Percentiles rank a stretch among this genome's conserved stretches.
phyloP scores from a whole-genome alignment of 1,284 basidiomycete genomes.

The Sutorius eximius region DNA sequence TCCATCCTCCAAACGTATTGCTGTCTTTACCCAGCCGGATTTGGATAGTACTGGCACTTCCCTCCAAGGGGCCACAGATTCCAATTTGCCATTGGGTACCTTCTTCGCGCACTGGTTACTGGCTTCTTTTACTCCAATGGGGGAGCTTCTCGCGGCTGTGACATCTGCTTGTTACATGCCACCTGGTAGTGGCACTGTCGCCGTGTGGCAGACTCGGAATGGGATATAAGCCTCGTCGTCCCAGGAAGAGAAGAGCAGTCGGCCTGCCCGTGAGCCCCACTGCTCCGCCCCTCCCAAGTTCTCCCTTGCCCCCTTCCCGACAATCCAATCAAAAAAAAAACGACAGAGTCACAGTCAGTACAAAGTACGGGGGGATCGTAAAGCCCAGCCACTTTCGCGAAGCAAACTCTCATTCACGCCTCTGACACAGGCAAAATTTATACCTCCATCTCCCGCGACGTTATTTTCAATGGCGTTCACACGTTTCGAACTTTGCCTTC shows the following conservation, averaged over 20 bases:
- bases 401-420: constrained; percentile 5
- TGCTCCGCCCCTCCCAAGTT: constrained; percentile 4
- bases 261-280: constrained; percentile 12
- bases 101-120: constrained; percentile 6
- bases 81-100: constrained; percentile 14
- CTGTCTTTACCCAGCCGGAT: not conserved
- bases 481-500: constrained; percentile 27
- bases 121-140: constrained; percentile 14
- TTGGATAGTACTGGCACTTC: not conserved
- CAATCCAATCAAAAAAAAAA: not conserved
- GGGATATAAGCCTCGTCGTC: constrained; percentile 21
- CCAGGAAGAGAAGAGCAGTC: constrained; percentile 1
- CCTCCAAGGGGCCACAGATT: not conserved
- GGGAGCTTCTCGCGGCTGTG: constrained; percentile 30
- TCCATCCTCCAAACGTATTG: constrained; percentile 9
- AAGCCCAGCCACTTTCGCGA: not conserved
- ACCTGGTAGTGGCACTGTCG: constrained; percentile 32
- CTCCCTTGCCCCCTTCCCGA: not conserved
- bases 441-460: not conserved
- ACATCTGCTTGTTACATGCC: constrained; percentile 17
- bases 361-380: not conserved
- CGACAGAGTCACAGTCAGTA: constrained; percentile 4
- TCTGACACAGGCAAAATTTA: not conserved
- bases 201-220: constrained; percentile 26
- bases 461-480: constrained; percentile 24